phyloP scores from a whole-genome alignment of 176 grass and related monocot species.

The Elaeis guineensis region DNA sequence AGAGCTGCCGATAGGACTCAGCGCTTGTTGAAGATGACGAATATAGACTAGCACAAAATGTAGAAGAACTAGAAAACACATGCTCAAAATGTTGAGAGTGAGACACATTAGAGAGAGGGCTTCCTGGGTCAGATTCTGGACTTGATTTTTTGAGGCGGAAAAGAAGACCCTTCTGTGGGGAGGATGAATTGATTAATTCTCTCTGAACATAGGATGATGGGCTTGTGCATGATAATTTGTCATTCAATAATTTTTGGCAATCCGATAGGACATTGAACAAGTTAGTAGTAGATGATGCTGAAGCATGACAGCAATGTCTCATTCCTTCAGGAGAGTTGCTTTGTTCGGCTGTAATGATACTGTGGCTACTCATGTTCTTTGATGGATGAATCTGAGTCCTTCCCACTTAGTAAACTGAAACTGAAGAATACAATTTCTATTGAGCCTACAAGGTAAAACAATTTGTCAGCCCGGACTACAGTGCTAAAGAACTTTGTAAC shows the following conservation, averaged over 20 bases:
- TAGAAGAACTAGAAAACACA: slow-evolving; percentile 45
- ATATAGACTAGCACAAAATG: slow-evolving; percentile 64
- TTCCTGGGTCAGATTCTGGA: slow-evolving; percentile 39
- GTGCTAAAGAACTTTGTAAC: too few relatives aligned
- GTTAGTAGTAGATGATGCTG: slow-evolving; percentile 26
- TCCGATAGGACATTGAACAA: slow-evolving; percentile 27
- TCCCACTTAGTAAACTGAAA: too few relatives aligned
- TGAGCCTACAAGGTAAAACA: slow-evolving; percentile 10
- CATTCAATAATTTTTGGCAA: slow-evolving; percentile 2
- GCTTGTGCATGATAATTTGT: slow-evolving; percentile 38
- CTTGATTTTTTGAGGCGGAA: slow-evolving; percentile 37
- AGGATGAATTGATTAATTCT: slow-evolving; percentile 15
- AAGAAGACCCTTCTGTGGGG: slow-evolving; percentile 26
- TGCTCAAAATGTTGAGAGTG: slow-evolving; percentile 20
- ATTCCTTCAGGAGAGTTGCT: slow-evolving; percentile 26
- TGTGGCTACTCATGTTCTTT: slow-evolving; percentile 48
- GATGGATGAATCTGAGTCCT: too few relatives aligned
- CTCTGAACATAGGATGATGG: slow-evolving; percentile 37
- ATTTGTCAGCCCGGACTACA: background rate
- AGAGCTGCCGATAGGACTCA: slow-evolving; percentile 26
- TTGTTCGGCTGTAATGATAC: slow-evolving; percentile 38
- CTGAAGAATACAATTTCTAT: too few relatives aligned
- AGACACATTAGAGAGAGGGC: slow-evolving; percentile 30
- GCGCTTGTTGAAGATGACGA: slow-evolving; percentile 28
- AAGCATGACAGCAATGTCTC: slow-evolving; percentile 28